Evolutionary conservation across 768 basidiomycete species (phyloP).

Genomic region (Suillus subaureus): DNA sequence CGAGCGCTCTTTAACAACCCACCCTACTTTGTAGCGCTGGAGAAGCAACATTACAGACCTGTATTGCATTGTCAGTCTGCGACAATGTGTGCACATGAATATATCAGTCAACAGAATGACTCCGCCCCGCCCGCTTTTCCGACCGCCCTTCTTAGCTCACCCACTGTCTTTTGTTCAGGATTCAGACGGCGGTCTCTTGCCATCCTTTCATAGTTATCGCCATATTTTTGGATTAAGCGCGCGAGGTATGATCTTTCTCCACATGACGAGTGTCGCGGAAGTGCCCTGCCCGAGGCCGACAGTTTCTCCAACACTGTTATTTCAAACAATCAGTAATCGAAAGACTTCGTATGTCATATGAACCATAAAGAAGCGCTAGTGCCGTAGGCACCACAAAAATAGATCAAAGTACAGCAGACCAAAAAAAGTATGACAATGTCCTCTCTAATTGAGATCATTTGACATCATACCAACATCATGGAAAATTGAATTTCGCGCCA

Average conservation of each 20-base stretch:
- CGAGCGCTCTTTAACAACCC: not conserved
- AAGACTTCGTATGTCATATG: not conserved
- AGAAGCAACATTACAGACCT: not conserved
- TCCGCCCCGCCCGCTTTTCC: constrained; percentile 53
- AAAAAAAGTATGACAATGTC: not conserved
- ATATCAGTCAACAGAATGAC: constrained; percentile 17
- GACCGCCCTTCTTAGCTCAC: constrained; percentile 70
- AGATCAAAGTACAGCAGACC: not conserved
- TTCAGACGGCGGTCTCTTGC: constrained; percentile 79
- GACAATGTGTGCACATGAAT: not conserved
- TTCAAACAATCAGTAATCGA: constrained; percentile 10
- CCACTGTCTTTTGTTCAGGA: constrained; percentile 80
- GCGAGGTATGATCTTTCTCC: constrained; percentile 71
- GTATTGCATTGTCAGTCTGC: not conserved
- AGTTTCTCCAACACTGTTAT: constrained; percentile 65
- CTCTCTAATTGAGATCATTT: not conserved
- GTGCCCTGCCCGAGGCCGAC: constrained; percentile 48
- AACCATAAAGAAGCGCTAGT: not conserved
- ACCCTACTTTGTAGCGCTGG: not conserved
- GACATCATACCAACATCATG: not conserved
- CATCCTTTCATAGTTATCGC: constrained; percentile 75
- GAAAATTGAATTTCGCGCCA: not conserved
- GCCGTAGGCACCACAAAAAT: constrained; percentile 9
- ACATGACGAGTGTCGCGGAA: constrained; percentile 62
- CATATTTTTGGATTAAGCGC: constrained; percentile 69